These are phyloP conservation scores for Diaporthe helianthi DNA, from an alignment of 2,329 filamentous ascomycete species.

Conservation along the genomic window DNA sequence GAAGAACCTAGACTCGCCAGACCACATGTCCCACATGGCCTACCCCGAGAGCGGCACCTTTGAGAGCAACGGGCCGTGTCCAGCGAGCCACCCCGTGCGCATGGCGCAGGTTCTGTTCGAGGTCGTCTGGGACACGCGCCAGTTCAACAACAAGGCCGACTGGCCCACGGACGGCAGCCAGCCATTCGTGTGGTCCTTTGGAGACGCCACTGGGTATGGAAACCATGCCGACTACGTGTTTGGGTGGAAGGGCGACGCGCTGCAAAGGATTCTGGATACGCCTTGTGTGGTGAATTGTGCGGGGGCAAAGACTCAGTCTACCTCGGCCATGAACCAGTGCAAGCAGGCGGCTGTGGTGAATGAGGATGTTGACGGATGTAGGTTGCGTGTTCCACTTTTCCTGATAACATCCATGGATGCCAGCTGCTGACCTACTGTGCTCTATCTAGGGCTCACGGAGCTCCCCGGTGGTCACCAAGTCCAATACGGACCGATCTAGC, in stretches of 20 bases:
- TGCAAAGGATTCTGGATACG: constrained; percentile 42
- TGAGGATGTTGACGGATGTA: constrained; percentile 42
- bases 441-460: constrained; percentile 10
- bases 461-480: constrained; percentile 5
- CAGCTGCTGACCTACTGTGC: neutral
- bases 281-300: constrained; percentile 38
- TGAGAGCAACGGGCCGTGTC: constrained; percentile 38
- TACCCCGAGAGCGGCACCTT: constrained; percentile 37
- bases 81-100: constrained; percentile 42
- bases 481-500: neutral
- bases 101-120: constrained; percentile 51
- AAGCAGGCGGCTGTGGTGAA: constrained; percentile 38
- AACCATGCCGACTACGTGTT: constrained; percentile 47
- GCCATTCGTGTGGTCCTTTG: constrained; percentile 41
- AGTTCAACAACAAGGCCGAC: constrained; percentile 44
- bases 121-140: constrained; percentile 49
- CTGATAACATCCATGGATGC: neutral
- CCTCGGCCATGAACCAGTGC: constrained; percentile 38
- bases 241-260: constrained; percentile 42
- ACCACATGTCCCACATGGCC: constrained; percentile 44
- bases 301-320: constrained; percentile 40
- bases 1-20: constrained; percentile 41
- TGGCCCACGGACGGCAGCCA: constrained; percentile 45
- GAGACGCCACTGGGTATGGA: constrained; percentile 44
- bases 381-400: constrained; percentile 30